Evolutionary conservation across 768 basidiomycete species (phyloP), one percentile per base, ranked within the genome.

Genomic region (Termitomyces sp.): DNA sequence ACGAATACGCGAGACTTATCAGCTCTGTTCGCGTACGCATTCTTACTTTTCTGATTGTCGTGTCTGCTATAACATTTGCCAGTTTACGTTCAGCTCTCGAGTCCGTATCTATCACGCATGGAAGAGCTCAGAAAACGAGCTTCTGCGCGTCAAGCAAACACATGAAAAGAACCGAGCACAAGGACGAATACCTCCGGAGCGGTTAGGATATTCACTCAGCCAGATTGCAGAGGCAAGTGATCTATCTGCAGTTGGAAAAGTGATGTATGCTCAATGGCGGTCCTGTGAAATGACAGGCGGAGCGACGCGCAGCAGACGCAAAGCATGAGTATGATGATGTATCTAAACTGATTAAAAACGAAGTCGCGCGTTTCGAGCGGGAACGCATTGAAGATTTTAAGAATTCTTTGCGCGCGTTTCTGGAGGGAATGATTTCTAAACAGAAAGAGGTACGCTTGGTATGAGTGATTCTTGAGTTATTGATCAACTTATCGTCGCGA

Each of bases 311-410:
- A 4, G 72, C 91, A 47, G 93, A 96, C 50, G 82, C 89, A 0
- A 92, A 89, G 68, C 84, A 85, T 53, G 96, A 97, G 63, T 99
- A 90, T 68, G 95, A 98, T 47, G 83, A 89, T 23, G 88, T 89
- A 13, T 92, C 93, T 20, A 89, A 89, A 63, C 76, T 97, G 20
- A 87, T 94, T 65, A 98, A 98, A 73, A 75, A 83, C 4, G 97
- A 99, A 74, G 84, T 95, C 63, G 85, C 85, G 5, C 79, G 96
- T 46, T 98, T 98, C 68, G 96, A 99, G 74, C 84, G 86, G 68
- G 96, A 97, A 73, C 84, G 95, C 46, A 82, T 98, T 28, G 90
- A 93, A 50, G 96, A 98, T 70, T 97, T 98, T 73, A 95, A 95
- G 72, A 78, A 82, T 47, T 81, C 88, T 3, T 71, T 99, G 63